Evolutionary conservation across 768 basidiomycete species (phyloP), one percentile per base, ranked within the genome.

Genomic region (Baorangia bicolor): DNA sequence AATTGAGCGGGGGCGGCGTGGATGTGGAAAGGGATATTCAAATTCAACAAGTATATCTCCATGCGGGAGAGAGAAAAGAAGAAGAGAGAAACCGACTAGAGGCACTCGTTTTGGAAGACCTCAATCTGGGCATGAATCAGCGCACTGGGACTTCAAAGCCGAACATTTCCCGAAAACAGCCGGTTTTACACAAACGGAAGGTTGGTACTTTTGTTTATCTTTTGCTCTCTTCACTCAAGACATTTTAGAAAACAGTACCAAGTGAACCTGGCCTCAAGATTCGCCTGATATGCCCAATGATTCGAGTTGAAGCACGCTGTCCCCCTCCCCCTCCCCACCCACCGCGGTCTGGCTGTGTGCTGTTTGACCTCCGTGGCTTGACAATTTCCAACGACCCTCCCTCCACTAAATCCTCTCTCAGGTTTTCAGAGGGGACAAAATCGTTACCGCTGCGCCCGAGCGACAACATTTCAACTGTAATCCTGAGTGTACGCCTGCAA

Each of bases 281-380:
- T 3, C 63, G 65, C 2, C 60, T 88, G 38, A 69, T 67, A 20
- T 76, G 86, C 31, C 71, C 81, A 14, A 74, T 87, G 72, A 64
- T 94, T 42, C 84, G 93, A 20, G 42, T 88, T 21, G 81, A 93
- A 66, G 65, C 88, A 46, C 82, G 89, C 44, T 86, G 82, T 64
- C 84, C 86, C 6, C 77, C 90, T 30, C 85, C 85, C 5, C 66
- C 74, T 20, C 67, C 67, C 2, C 70, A 61, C 25, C 37, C 66
- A 8, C 77, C 75, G 18, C 82, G 89, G 25, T 92, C 92, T 41
- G 92, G 93, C 5, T 81, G 82, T 25, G 57, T 91, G 5, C 71
- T 89, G 16, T 27, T 90, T 33, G 89, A 92, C 63, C 49, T 90
- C 1, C 82, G 86, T 64, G 74, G 77, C 49, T 60, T 90, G 21